phyloP scores from a whole-genome alignment of 176 grass and related monocot species.

The barley (Hordeum vulgare) region DNA sequence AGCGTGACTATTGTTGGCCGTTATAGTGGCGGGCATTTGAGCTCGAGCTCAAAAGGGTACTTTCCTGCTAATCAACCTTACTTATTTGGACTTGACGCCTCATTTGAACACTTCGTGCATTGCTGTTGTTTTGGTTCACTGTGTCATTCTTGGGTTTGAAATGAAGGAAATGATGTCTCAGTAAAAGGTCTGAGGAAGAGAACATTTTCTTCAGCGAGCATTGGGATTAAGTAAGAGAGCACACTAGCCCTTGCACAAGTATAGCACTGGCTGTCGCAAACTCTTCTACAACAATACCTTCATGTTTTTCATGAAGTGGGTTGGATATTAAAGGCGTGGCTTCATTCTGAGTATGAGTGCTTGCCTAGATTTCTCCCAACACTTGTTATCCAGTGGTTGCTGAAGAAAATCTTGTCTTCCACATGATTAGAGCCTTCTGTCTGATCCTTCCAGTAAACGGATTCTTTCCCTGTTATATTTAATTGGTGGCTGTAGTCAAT shows the following conservation, averaged over 20 bases:
- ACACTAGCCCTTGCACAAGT: constrained; percentile 57
- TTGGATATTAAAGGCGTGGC: constrained; percentile 65
- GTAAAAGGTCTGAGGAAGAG: constrained; percentile 73
- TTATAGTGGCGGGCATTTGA: not conserved
- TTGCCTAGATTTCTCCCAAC: constrained; percentile 82
- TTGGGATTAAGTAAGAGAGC: constrained; percentile 47
- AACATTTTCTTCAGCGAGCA: constrained; percentile 38
- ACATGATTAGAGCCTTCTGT: constrained; percentile 37
- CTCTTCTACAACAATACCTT: constrained; percentile 61
- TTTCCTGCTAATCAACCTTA: no score
- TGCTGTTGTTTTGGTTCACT: no score
- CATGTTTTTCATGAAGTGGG: constrained; percentile 46
- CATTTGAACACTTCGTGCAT: not conserved
- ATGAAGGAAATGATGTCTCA: constrained; percentile 65
- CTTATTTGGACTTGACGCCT: not conserved
- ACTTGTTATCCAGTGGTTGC: constrained; percentile 23
- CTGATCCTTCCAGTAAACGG: constrained; percentile 57
- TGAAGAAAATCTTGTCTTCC: constrained; percentile 45
- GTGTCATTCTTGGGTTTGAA: not conserved
- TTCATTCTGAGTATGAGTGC: constrained; percentile 62
- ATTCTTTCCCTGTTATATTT: not conserved
- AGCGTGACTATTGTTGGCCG: not conserved
- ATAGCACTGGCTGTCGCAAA: constrained; percentile 55
- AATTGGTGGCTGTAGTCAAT: not conserved
- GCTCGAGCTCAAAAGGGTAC: no score